phyloP scores from a whole-genome alignment of 495 filamentous ascomycete genomes.

The Hyaloscypha hepaticicola region DNA sequence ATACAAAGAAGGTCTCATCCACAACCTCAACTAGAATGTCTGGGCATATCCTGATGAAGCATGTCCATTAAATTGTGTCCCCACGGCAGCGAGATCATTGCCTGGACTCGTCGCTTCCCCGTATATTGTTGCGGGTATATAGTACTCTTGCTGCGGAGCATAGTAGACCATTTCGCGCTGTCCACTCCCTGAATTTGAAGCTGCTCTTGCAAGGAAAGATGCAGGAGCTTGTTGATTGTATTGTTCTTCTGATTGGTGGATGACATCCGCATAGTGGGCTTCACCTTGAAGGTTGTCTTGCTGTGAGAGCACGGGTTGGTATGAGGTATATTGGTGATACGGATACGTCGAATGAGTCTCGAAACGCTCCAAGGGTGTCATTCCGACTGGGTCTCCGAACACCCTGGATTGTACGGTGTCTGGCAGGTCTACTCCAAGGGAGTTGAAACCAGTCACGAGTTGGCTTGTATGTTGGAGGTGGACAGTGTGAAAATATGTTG shows the following conservation, averaged over 20 bases:
- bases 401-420: neutral
- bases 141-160: neutral
- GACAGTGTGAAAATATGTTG: neutral
- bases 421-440: neutral
- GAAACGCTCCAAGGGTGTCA: neutral
- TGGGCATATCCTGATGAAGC: neutral
- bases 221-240: neutral
- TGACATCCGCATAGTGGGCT: neutral
- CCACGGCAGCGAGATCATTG: conserved; percentile 1
- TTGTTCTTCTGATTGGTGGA: neutral
- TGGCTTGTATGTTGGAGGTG: neutral
- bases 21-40: neutral
- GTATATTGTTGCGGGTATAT: neutral
- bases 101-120: neutral
- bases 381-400: neutral
- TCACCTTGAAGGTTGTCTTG: neutral
- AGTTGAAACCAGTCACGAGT: neutral
- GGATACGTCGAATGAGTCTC: neutral
- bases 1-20: neutral
- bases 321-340: neutral
- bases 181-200: neutral
- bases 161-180: neutral
- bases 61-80: neutral
- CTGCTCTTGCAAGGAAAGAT: neutral
- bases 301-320: neutral